phyloP scores from a whole-genome alignment of 2,329 filamentous ascomycete species.

The Ophiostoma ips region DNA sequence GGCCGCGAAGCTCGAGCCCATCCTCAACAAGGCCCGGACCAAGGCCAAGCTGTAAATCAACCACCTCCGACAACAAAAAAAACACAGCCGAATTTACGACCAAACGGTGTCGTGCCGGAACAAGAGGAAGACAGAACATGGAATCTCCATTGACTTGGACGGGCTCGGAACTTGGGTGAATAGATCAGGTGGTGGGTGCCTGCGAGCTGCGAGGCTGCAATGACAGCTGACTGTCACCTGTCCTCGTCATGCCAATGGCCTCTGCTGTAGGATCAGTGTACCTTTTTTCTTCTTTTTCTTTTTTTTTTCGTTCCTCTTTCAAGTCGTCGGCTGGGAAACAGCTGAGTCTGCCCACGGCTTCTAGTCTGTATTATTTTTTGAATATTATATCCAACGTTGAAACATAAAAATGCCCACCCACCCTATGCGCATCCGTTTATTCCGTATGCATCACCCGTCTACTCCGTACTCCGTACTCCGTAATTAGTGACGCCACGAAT shows the following conservation, averaged over 20 bases:
- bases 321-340: not conserved
- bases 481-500: too few species aligned
- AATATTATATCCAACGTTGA: not conserved
- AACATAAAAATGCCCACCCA: too few species aligned
- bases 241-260: too few species aligned
- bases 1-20: conserved; percentile 88
- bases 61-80: not conserved
- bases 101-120: not conserved
- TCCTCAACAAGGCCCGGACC: conserved; percentile 64
- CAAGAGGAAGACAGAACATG: not conserved
- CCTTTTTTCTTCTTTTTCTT: too few species aligned
- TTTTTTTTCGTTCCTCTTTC: not conserved
- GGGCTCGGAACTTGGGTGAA: too few species aligned
- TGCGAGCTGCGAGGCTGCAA: too few species aligned
- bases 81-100: not conserved
- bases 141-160: too few species aligned
- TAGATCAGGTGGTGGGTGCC: too few species aligned
- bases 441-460: too few species aligned
- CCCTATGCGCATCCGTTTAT: too few species aligned
- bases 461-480: too few species aligned
- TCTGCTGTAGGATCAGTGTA: not conserved
- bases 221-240: too few species aligned
- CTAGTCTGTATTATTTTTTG: not conserved
- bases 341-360: not conserved
- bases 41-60: conserved; percentile 60